Conservation (phyloP, 129 eudicot genomes). For the Artemisia annua region DNA sequence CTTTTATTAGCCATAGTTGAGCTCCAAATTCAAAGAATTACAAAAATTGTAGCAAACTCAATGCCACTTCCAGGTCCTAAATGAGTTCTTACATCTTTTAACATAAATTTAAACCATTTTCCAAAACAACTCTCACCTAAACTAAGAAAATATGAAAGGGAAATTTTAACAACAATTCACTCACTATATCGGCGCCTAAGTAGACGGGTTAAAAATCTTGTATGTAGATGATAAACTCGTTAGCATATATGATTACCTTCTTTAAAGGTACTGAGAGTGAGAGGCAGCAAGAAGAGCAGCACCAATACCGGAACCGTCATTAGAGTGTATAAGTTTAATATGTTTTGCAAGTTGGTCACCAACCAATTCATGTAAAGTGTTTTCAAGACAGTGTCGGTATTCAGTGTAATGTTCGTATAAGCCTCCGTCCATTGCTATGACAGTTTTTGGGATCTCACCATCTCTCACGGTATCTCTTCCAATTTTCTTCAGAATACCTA, state of each 20-base stretch:
- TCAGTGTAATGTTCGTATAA: conserved; percentile 78
- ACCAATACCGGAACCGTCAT: conserved; percentile 88
- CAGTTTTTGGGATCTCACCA: conserved; percentile 52
- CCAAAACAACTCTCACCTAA: conserved; percentile 20
- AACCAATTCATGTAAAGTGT: conserved; percentile 60
- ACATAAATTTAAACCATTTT: conserved; percentile 23
- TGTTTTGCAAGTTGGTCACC: conserved; percentile 48
- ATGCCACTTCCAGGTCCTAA: conserved; percentile 18
- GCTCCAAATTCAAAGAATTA: conserved; percentile 16
- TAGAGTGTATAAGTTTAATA: conserved; percentile 55
- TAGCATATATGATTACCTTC: not conserved
- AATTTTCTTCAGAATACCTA: conserved; percentile 74
- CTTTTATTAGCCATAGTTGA: conserved; percentile 27
- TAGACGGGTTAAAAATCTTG: not conserved
- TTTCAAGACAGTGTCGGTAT: conserved; percentile 70
- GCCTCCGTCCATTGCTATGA: conserved; percentile 92
- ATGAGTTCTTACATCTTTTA: conserved; percentile 25
- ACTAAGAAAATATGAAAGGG: conserved; percentile 6
- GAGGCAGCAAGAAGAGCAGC: conserved; percentile 98
- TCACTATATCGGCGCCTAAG: conserved; percentile 1
- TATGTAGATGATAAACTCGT: conserved; percentile 1
- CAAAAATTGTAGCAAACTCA: conserved; percentile 16
- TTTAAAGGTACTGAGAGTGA: conserved; percentile 58
- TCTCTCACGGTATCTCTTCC: conserved; percentile 59
- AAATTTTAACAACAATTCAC: conserved; percentile 21